Evolutionary conservation across 441 rosid species (phyloP).

Genomic region (Populus hybrid): DNA sequence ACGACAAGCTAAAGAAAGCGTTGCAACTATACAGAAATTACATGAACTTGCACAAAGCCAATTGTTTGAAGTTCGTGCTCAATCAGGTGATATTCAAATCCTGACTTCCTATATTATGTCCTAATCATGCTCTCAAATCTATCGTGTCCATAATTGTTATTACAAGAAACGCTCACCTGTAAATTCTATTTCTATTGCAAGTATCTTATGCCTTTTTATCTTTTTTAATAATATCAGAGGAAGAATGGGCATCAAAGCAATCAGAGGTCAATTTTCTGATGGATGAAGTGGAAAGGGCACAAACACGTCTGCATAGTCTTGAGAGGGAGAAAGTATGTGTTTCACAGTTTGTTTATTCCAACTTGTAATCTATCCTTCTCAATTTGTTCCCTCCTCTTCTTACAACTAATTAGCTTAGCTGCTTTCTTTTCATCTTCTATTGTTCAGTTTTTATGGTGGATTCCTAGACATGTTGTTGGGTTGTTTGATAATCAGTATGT

Average conservation of each 20-base stretch:
- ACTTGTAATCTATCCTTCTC: conserved; percentile 5
- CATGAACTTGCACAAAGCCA: conserved; percentile 99
- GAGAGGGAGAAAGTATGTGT: conserved; percentile 94
- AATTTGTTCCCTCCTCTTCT: neutral
- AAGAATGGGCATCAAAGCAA: conserved; percentile 91
- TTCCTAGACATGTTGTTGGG: neutral
- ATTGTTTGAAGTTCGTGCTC: conserved; percentile 87
- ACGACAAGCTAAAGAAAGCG: conserved; percentile 94
- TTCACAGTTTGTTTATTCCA: conserved; percentile 18
- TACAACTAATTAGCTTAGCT: neutral
- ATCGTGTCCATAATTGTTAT: neutral
- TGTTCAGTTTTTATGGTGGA: neutral
- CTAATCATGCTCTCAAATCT: conserved; percentile 1
- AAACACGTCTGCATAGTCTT: conserved; percentile 89
- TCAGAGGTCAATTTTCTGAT: conserved; percentile 90
- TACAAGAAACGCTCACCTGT: neutral
- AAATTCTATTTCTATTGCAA: neutral
- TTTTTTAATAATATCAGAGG: conserved; percentile 52
- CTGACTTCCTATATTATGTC: conserved; percentile 14
- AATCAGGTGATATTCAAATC: conserved; percentile 64
- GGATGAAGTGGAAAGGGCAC: conserved; percentile 99
- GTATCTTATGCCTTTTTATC: conserved; percentile 1
- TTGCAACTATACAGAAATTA: conserved; percentile 85
- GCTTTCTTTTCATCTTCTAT: neutral
- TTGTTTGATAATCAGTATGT: neutral